Conservation (phyloP, 2,329 filamentous ascomycete species). For the Clathrospora elynae region DNA sequence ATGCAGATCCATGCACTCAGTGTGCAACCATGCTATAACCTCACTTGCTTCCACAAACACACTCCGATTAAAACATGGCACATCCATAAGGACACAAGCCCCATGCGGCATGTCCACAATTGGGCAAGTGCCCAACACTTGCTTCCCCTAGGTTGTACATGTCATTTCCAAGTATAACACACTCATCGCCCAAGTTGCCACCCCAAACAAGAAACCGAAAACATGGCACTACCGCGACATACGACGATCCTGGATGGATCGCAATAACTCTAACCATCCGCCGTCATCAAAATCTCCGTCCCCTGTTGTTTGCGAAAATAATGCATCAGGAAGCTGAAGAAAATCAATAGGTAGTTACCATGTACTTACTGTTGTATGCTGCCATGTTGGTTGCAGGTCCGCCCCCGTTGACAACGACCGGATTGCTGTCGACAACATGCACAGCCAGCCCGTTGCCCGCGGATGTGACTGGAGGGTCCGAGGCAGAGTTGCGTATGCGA, state of each 20-base stretch:
- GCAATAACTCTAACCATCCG: slow-evolving; percentile 39
- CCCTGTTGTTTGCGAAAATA: slow-evolving; percentile 28
- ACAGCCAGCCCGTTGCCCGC: slow-evolving; percentile 36
- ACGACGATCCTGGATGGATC: slow-evolving; percentile 33
- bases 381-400: slow-evolving; percentile 25
- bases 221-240: slow-evolving; percentile 22
- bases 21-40: slow-evolving; percentile 11
- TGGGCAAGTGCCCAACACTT: no score
- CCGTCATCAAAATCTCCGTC: slow-evolving; percentile 37
- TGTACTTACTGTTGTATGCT: slow-evolving; percentile 42
- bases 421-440: slow-evolving; percentile 44
- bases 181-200: slow-evolving; percentile 25
- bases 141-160: not conserved
- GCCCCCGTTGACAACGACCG: slow-evolving; percentile 38
- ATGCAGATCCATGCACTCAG: slow-evolving; percentile 13
- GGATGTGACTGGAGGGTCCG: slow-evolving; percentile 32
- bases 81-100: slow-evolving; percentile 1
- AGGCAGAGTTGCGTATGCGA: slow-evolving; percentile 37
- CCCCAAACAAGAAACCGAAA: slow-evolving; percentile 14
- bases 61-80: slow-evolving; percentile 5
- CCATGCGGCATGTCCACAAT: no score
- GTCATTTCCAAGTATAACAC: slow-evolving; percentile 11
- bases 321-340: slow-evolving; percentile 38
- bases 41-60: slow-evolving; percentile 4
- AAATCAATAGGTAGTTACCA: slow-evolving; percentile 37